Base-by-base conservation (phyloP, 2,329 filamentous ascomycete species). In the Diplodia seriata region DNA sequence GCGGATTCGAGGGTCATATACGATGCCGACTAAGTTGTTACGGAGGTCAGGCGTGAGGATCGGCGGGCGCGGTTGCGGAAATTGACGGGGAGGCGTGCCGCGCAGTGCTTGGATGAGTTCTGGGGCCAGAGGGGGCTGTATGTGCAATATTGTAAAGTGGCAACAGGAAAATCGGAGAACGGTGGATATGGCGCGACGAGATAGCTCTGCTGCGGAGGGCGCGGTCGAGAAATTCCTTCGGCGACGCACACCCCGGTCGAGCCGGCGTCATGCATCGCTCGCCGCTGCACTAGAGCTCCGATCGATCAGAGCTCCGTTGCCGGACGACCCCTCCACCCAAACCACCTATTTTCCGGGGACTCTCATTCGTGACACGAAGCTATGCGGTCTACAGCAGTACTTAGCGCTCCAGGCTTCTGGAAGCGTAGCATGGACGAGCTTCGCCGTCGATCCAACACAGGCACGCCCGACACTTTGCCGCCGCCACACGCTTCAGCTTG, bases 341-440 rank as follows among this genome's bases (percentile, higher is more conserved):
- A 51, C 49, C 33, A 15, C 62, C 40, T 36, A 14, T 47, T 14
- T 18, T 49, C 18, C 55, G 26, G 55, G 11, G 55, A 12, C 0
- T 55, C 11, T 9, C 55, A 47, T 20, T 11, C n/a, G 9, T 7
- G 29, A 29, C 50, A 38, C 40, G 7, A 53, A 55, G 40, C 50
- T 23, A 68, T 68, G 66, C 66, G 66, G 47, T 49, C 33, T 31
- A 67, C 66, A 14, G 49, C 50, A 3, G 29, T 53, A 18, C 50
- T 64, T n/a, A 33, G 38, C n/a, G 50, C 57, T 12, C 79, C 80
- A 11, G 85, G 86, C 65, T 89, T 90, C 77, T 76, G 86, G 73
- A 84, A 81, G 71, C 83, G 86, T 62, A 89, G 85, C 69, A 75
- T 88, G 66, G 85, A 87, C 55, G 87, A 89, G 74, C 80, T 89